Evolutionary conservation across 768 basidiomycete genomes (phyloP).

Genomic region (Exidia glandulosa): DNA sequence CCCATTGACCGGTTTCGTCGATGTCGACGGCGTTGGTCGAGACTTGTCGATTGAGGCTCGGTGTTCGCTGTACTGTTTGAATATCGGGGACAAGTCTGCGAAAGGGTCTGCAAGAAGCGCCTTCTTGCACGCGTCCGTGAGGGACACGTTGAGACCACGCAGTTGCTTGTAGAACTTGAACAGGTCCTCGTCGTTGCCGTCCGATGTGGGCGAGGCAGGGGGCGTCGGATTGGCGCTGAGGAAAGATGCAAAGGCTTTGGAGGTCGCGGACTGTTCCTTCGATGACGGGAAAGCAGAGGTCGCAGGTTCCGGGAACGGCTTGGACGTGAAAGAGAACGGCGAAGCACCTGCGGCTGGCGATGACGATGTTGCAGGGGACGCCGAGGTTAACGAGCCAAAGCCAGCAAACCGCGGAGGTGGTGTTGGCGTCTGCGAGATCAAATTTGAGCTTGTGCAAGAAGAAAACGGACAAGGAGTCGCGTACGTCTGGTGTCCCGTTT

Average conservation of each 20-base stretch:
- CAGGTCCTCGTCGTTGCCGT: slow-evolving; percentile 19
- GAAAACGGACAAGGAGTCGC: slow-evolving; percentile 14
- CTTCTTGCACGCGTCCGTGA: slow-evolving; percentile 46
- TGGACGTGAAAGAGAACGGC: background rate
- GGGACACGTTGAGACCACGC: slow-evolving; percentile 63
- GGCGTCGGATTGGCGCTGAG: slow-evolving; percentile 10
- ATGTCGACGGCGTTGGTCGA: slow-evolving; percentile 29
- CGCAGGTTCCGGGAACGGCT: background rate
- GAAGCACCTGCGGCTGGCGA: background rate
- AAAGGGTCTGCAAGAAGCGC: slow-evolving; percentile 62
- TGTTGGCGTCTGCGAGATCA: slow-evolving; percentile 6
- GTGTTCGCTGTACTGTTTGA: slow-evolving; percentile 48
- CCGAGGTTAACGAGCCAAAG: slow-evolving; percentile 37
- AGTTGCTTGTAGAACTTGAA: slow-evolving; percentile 52
- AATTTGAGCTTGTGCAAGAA: slow-evolving; percentile 4
- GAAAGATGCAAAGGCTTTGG: slow-evolving; percentile 7
- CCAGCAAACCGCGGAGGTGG: slow-evolving; percentile 36
- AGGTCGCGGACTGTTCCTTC: slow-evolving; percentile 11
- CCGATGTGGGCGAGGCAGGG: slow-evolving; percentile 6
- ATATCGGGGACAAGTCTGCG: slow-evolving; percentile 41
- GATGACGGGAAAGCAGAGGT: slow-evolving; percentile 31
- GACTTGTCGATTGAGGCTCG: slow-evolving; percentile 47
- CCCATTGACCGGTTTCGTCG: background rate
- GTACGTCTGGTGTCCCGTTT: slow-evolving; percentile 11
- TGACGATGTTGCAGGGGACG: slow-evolving; percentile 14